A percentile compares a stretch with the other conserved stretches of the same genome.
These are phyloP conservation scores for Polytrichum formosum DNA, from an alignment of 225 moss, liverwort and hornwort species.

Conservation along the genomic window DNA sequence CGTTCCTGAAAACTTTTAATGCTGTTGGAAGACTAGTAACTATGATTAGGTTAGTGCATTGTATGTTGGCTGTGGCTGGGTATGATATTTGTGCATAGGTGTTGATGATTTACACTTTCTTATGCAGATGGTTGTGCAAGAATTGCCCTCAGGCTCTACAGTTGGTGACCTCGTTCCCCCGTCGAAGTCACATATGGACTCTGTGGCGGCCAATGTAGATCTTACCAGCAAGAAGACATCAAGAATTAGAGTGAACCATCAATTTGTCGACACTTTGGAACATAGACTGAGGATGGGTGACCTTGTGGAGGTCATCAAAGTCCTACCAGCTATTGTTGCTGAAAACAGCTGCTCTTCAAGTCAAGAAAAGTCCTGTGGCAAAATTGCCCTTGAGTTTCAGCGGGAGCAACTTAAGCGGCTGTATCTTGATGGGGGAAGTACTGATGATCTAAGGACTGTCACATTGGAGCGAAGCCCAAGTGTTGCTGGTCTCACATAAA, in stretches of 20 bases:
- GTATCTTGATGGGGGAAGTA: slow-evolving; percentile 49
- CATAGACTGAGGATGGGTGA: slow-evolving; percentile 94
- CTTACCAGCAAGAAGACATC: slow-evolving; percentile 25
- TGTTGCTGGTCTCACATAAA: slow-evolving; percentile 39
- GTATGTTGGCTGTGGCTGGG: no score
- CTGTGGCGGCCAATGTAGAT: slow-evolving; percentile 30
- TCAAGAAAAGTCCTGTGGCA: slow-evolving; percentile 52
- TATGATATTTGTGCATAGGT: not conserved
- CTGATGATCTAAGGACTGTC: slow-evolving; percentile 23
- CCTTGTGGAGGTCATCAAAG: slow-evolving; percentile 61
- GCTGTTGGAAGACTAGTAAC: no score
- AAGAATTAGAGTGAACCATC: slow-evolving; percentile 73
- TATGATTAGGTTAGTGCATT: no score
- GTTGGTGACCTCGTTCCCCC: slow-evolving; percentile 50
- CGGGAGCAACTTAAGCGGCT: slow-evolving; percentile 93
- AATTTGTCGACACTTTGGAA: slow-evolving; percentile 82
- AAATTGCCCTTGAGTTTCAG: slow-evolving; percentile 92
- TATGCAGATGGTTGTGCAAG: slow-evolving; percentile 82
- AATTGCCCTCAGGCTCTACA: slow-evolving; percentile 69
- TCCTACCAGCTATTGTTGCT: slow-evolving; percentile 23
- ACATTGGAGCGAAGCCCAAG: slow-evolving; percentile 44
- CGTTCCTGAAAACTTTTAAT: no score
- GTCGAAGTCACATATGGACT: slow-evolving; percentile 33
- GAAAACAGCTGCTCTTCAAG: slow-evolving; percentile 28
- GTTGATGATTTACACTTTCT: not conserved